A percentile compares a stretch with the other conserved stretches of the same genome.
Conservation (phyloP, 1,284 basidiomycete genomes). For the Ceratorhiza oryzae-sativae region DNA sequence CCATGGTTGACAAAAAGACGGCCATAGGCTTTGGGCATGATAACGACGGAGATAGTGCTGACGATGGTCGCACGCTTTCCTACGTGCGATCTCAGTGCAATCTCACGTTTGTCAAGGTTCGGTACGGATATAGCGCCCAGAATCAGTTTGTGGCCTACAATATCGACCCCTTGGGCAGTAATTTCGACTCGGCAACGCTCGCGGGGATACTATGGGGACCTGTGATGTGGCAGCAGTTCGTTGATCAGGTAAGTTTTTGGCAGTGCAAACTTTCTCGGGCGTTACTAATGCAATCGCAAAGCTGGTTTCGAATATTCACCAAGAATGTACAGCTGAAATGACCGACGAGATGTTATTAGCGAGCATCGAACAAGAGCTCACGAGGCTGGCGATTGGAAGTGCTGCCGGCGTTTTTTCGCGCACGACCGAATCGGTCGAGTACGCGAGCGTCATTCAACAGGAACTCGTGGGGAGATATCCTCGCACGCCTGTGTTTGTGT, state of each 20-base stretch:
- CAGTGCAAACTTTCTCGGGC: not conserved
- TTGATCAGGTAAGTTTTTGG: conserved; percentile 7
- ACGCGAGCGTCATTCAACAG: conserved; percentile 20
- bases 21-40: not conserved
- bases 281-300: not conserved
- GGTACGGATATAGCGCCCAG: conserved; percentile 16
- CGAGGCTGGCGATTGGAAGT: conserved; percentile 14
- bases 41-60: not conserved
- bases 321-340: not conserved
- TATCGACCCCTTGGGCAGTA: not conserved
- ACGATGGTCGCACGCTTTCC: not conserved
- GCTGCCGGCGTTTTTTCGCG: conserved; percentile 4
- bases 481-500: conserved; percentile 14
- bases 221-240: conserved; percentile 32
- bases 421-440: not conserved
- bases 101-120: conserved; percentile 23
- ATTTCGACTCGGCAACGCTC: not conserved
- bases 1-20: not conserved
- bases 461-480: conserved; percentile 25
- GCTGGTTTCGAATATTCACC: conserved; percentile 5
- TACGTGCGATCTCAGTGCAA: conserved; percentile 14
- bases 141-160: conserved; percentile 19
- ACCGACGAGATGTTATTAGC: not conserved
- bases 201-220: conserved; percentile 19
- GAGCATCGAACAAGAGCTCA: conserved; percentile 19